Evolutionary conservation across 345 rosid species (phyloP), one percentile per base, ranked within the genome.

Genomic region (Eucalyptus erythrocorys): DNA sequence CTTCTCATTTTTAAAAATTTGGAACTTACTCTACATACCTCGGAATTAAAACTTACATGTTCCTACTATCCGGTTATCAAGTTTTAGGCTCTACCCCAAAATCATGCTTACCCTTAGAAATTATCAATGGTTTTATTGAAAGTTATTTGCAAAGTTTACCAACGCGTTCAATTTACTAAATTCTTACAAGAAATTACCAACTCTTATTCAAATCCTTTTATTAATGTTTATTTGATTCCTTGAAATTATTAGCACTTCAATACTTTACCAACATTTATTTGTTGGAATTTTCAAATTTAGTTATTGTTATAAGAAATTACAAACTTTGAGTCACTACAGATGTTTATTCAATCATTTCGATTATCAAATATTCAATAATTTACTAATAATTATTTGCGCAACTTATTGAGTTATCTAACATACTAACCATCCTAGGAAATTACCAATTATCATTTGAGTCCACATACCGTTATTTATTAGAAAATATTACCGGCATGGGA

Each of bases 71-170:
- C 2, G 2, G 0, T 19, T 19, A 2, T 51, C 10, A 51, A 51
- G 10, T 51, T 51, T 10, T 51, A 51, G 55, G 24, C 19, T 19
- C 3, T 19, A 51, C 24, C 4, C 1, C 21, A 1, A 10, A 51
- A 51, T 10, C 4, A 51, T 51, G 57, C 0, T 21, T 10, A 51
- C 2, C 57, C 26, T 1, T 0, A 51, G 57, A 51, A 51, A 51
- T 51, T 21, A 21, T 1, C 2, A 0, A 1, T 30, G 17, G 16
- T 13, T 0, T 0, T 27, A 27, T 30, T 4, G 19, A 64, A 30
- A 30, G 3, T 30, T 64, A 30, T 64, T 30, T 30, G 6, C 3
- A 0, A 3, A 30, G 71, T 61, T 61, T 13, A 30, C 8, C 0
- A 13, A 30, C 10, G 17, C 0, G 1, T 61, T 61, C 32, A 30